A percentile compares a stretch with the other conserved stretches of the same genome.
Evolutionary conservation across 2,329 filamentous ascomycete genomes (phyloP).

Genomic region (Dryadomyces sulphureus): DNA sequence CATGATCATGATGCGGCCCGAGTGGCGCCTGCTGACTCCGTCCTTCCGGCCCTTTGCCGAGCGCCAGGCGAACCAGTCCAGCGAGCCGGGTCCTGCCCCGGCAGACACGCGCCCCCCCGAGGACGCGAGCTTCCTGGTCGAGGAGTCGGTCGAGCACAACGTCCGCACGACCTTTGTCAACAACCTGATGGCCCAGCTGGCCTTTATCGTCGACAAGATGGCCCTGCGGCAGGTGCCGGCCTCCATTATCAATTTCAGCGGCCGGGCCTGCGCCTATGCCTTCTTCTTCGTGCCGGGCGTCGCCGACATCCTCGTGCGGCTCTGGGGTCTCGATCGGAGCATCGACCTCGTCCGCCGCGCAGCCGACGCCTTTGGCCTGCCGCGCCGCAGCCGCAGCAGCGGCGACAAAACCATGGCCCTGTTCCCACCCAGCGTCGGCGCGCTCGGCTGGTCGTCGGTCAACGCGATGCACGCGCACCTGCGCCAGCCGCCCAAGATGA

Average conservation of each 20-base stretch:
- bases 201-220: slow-evolving; percentile 79
- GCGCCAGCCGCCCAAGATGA: slow-evolving; percentile 41
- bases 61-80: slow-evolving; percentile 32
- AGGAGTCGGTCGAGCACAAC: slow-evolving; percentile 67
- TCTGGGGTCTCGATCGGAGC: slow-evolving; percentile 54
- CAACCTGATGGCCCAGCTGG: slow-evolving; percentile 71
- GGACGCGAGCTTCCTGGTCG: slow-evolving; percentile 31
- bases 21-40: slow-evolving; percentile 67
- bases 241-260: slow-evolving; percentile 70
- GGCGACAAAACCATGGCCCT: slow-evolving; percentile 50
- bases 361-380: slow-evolving; percentile 52
- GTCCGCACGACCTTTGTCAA: slow-evolving; percentile 74
- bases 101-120: slow-evolving; percentile 47
- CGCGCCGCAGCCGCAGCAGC: slow-evolving; percentile 37
- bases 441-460: slow-evolving; percentile 40
- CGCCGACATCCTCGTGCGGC: slow-evolving; percentile 64
- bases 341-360: slow-evolving; percentile 56
- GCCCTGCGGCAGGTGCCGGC: slow-evolving; percentile 53
- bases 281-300: slow-evolving; percentile 87
- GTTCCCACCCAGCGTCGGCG: slow-evolving; percentile 53
- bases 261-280: slow-evolving; percentile 80
- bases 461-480: slow-evolving; percentile 38
- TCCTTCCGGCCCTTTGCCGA: slow-evolving; percentile 49
- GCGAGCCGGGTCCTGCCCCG: slow-evolving; percentile 28
- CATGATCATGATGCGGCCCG: slow-evolving; percentile 73